Conservation (phyloP, 1,284 basidiomycete species). For the Boletellus deceptivus region DNA sequence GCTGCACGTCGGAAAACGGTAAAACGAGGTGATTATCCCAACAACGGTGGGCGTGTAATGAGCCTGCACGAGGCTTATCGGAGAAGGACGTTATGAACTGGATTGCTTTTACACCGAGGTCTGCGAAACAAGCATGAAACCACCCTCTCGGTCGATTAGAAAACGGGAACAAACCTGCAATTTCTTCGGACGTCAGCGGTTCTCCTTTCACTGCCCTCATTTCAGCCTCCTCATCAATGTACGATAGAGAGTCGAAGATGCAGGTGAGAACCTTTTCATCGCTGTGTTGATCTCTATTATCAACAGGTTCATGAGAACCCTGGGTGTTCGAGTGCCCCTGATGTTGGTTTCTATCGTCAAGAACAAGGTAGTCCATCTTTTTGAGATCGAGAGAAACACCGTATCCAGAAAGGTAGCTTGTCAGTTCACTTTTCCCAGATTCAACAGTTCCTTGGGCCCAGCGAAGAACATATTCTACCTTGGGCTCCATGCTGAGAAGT, state of each 20-base stretch:
- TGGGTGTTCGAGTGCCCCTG: not conserved
- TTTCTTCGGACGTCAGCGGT: conserved; percentile 64
- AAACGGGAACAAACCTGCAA: conserved; percentile 43
- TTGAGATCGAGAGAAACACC: conserved; percentile 92
- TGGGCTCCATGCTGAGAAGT: conserved; percentile 49
- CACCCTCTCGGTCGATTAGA: not conserved
- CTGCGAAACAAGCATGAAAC: conserved; percentile 33
- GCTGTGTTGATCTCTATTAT: conserved; percentile 18
- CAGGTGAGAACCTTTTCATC: conserved; percentile 29
- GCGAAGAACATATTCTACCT: conserved; percentile 74
- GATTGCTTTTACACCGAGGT: conserved; percentile 71
- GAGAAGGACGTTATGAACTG: conserved; percentile 66
- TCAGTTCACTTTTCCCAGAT: conserved; percentile 36
- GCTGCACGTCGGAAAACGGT: conserved; percentile 46
- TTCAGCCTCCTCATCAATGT: conserved; percentile 48
- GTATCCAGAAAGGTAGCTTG: conserved; percentile 76
- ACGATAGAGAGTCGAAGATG: conserved; percentile 55
- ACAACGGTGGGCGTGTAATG: conserved; percentile 18
- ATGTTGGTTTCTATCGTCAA: conserved; percentile 70
- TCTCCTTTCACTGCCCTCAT: conserved; percentile 38
- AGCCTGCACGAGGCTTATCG: conserved; percentile 11
- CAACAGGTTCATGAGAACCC: conserved; percentile 2
- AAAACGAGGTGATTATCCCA: conserved; percentile 11
- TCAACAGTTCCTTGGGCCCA: conserved; percentile 23
- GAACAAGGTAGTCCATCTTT: conserved; percentile 94